phyloP scores from a whole-genome alignment of 75 land plant genomes.

The Gnetum montanum region DNA sequence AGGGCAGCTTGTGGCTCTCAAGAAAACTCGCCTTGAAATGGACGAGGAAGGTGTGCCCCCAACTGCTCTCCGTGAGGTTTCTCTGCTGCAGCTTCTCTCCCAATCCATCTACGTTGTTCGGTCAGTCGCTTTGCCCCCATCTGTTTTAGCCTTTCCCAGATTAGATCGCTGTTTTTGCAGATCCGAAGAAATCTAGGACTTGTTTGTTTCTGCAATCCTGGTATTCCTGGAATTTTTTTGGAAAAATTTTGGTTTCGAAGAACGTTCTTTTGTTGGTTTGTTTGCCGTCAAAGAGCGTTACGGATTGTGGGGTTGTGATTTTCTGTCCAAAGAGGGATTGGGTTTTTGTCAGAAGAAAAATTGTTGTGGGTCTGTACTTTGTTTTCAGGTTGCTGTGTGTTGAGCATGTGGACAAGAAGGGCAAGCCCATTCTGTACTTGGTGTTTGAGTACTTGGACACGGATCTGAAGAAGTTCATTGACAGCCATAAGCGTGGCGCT shows the following conservation, averaged over 20 bases:
- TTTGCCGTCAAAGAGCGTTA: too few species aligned
- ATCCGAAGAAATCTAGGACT: too few species aligned
- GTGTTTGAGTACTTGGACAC: constrained; percentile 93
- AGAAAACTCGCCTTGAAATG: constrained; percentile 68
- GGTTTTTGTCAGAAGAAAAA: too few species aligned
- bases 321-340: too few species aligned
- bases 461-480: constrained; percentile 91
- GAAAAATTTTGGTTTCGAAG: too few species aligned
- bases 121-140: constrained; percentile 6
- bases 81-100: constrained; percentile 51
- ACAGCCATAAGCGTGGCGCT: constrained; percentile 33
- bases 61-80: constrained; percentile 57
- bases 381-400: constrained; percentile 56
- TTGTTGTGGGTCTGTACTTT: too few species aligned
- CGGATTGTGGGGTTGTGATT: too few species aligned
- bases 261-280: too few species aligned
- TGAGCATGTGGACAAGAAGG: constrained; percentile 76
- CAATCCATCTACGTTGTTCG: constrained; percentile 45
- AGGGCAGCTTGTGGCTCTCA: constrained; percentile 72
- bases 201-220: too few species aligned
- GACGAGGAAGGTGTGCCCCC: constrained; percentile 68
- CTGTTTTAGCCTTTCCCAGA: background rate
- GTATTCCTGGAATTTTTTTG: too few species aligned
- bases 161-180: too few species aligned
- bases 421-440: constrained; percentile 71